These are phyloP conservation scores for Hypomontagnella submonticulosa DNA, from an alignment of 495 filamentous ascomycete species.

Conservation along the genomic window DNA sequence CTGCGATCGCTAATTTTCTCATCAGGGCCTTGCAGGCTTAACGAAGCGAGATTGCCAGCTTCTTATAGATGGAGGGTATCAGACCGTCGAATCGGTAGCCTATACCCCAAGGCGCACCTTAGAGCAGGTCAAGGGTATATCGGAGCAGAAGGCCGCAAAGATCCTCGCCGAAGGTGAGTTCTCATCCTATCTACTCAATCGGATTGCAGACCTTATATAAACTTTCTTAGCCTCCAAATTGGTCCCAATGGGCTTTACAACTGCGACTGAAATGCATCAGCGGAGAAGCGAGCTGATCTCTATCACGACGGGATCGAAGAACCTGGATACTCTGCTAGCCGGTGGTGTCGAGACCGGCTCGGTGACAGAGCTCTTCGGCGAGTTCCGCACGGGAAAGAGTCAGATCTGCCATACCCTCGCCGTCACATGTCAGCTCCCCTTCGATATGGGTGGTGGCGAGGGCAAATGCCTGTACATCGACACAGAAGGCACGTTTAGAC, in stretches of 20 bases:
- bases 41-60: slow-evolving; percentile 95
- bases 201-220: slow-evolving; percentile 19
- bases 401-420: slow-evolving; percentile 99
- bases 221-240: slow-evolving; percentile 82
- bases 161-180: slow-evolving; percentile 85
- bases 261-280: slow-evolving; percentile 99
- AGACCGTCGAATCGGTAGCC: slow-evolving; percentile 94
- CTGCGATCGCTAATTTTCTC: slow-evolving; percentile 24
- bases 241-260: slow-evolving; percentile 98
- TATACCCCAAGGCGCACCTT: slow-evolving; percentile 90
- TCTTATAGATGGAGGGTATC: slow-evolving; percentile 88
- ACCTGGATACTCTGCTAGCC: slow-evolving; percentile 92
- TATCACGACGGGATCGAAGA: slow-evolving; percentile 96
- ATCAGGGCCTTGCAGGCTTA: slow-evolving; percentile 80
- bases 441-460: slow-evolving; percentile 98
- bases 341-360: slow-evolving; percentile 96
- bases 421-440: slow-evolving; percentile 95
- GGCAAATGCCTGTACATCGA: slow-evolving; percentile 99
- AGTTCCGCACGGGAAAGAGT: slow-evolving; percentile 97
- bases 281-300: slow-evolving; percentile 96
- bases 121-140: slow-evolving; percentile 97
- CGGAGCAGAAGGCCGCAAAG: slow-evolving; percentile 93
- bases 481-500: slow-evolving; percentile 96
- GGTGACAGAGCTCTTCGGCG: slow-evolving; percentile 98
- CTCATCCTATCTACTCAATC: background rate